Evolutionary conservation across 2,329 filamentous ascomycete species (phyloP), one percentile per base, ranked within the genome.

Genomic region (Ophiocordyceps robertsii): DNA sequence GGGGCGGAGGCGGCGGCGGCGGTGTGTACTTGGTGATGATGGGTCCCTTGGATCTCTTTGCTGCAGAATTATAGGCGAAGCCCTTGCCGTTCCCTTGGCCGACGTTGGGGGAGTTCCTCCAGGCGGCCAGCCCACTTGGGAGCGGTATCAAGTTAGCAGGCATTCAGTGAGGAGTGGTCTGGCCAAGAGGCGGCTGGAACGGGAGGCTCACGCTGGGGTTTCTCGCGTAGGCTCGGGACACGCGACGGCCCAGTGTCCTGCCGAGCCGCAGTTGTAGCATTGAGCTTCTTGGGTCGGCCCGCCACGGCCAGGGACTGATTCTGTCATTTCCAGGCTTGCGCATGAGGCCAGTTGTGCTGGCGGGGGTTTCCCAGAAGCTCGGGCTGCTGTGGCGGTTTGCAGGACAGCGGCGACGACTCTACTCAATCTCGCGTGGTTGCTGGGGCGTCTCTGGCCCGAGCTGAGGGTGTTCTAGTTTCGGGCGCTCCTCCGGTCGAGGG

Each of bases 261-360:
- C 56, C 39, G 57, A 54, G 41, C 70, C 70, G 49, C 73, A 77
- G 51, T 74, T 75, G 54, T 73, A 75, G 55, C 73, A 77, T 47
- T 64, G 56, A 40, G 61, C 51, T 44, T 64, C 60, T 38, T 63
- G 58, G 27, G 59, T 46, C 21, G 53, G 59, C 45, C 55, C 50
- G 33, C 45, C 41, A 39, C 58, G 52, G 45, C 52, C 52, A 42
- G 55, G 46, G 39, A 51, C 45, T 42, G 58, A 43, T 33, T 56
- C 53, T 35, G 57, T 40, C 60, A 63, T 63, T 38, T 51, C 48
- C 37, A 30, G n/a, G 37, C 37, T 40, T 35, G 37, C 39, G 24
- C 24, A 27, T 27, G 24, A 27, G 24, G 24, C 7, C 24, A 27
- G 24, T 2, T 27, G 24, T 27, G 24, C 24, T 4, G 24, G 24